Conservation (phyloP, 805 yeast genomes). For the Saccharomycopsis sp. region DNA sequence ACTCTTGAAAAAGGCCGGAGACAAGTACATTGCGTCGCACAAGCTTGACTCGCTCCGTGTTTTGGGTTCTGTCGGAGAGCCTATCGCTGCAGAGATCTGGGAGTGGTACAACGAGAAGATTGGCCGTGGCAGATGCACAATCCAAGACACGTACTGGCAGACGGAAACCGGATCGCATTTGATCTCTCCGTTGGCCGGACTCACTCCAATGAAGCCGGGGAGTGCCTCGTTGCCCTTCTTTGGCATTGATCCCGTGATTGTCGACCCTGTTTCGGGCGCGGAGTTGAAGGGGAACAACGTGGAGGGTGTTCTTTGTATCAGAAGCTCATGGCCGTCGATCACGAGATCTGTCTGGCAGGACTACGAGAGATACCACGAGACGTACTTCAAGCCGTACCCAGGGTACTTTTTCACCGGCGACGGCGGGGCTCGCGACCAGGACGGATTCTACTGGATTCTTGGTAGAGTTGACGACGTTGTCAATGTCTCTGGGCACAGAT, state of each 20-base stretch:
- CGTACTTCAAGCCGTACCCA: constrained; percentile 85
- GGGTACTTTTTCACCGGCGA: constrained; percentile 96
- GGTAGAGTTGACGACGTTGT: constrained; percentile 99
- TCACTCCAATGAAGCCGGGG: constrained; percentile 79
- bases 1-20: constrained; percentile 70
- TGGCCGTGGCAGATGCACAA: constrained; percentile 64
- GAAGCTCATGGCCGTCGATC: constrained; percentile 77
- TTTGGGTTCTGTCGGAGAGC: constrained; percentile 81
- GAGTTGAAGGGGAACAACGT: constrained; percentile 63
- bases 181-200: constrained; percentile 69
- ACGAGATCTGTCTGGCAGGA: constrained; percentile 78
- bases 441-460: constrained; percentile 95
- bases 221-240: constrained; percentile 81
- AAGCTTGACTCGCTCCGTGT: constrained; percentile 61
- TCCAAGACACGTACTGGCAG: constrained; percentile 85
- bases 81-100: constrained; percentile 82
- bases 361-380: constrained; percentile 67
- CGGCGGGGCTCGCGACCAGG: constrained; percentile 96
- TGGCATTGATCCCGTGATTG: constrained; percentile 66
- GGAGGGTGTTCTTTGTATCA: constrained; percentile 75
- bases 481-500: constrained; percentile 94
- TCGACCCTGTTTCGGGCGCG: constrained; percentile 69
- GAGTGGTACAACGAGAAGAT: constrained; percentile 74
- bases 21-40: constrained; percentile 49
- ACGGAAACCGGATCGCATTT: constrained; percentile 82